phyloP scores from a whole-genome alignment of 441 rosid genomes.

The Francoa sonchifolia region DNA sequence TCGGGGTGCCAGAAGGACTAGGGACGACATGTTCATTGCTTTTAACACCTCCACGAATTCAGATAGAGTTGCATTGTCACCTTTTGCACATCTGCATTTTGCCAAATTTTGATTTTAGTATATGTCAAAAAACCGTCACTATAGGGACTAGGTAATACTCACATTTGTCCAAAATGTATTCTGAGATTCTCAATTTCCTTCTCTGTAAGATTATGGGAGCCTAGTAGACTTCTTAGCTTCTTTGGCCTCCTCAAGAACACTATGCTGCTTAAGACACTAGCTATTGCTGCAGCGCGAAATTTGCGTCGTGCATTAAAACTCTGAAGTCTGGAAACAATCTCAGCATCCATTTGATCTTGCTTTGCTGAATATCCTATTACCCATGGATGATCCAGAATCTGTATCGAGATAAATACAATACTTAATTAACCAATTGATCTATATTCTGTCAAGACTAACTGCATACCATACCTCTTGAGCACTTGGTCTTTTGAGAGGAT shows the following conservation, averaged over 20 bases:
- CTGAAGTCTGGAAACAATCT: conserved; percentile 44
- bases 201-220: conserved; percentile 41
- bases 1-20: conserved; percentile 51
- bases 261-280: conserved; percentile 55
- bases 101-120: no score
- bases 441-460: no score
- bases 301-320: conserved; percentile 52
- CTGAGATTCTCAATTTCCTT: conserved; percentile 50
- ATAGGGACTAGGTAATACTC: no score
- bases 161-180: conserved; percentile 39
- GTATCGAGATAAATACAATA: no score
- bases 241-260: conserved; percentile 51
- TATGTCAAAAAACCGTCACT: no score
- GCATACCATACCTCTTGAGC: conserved; percentile 31
- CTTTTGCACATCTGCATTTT: conserved; percentile 43
- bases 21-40: conserved; percentile 59
- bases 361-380: conserved; percentile 55
- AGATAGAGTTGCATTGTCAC: conserved; percentile 53
- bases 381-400: conserved; percentile 60
- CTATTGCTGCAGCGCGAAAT: conserved; percentile 58
- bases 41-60: conserved; percentile 60
- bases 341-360: conserved; percentile 58
- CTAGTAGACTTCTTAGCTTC: conserved; percentile 43
- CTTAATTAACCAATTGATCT: no score
- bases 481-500: conserved; percentile 53